Base-by-base conservation (phyloP, 2,329 filamentous ascomycete species). In the Cladosporium sphaerospermum region DNA sequence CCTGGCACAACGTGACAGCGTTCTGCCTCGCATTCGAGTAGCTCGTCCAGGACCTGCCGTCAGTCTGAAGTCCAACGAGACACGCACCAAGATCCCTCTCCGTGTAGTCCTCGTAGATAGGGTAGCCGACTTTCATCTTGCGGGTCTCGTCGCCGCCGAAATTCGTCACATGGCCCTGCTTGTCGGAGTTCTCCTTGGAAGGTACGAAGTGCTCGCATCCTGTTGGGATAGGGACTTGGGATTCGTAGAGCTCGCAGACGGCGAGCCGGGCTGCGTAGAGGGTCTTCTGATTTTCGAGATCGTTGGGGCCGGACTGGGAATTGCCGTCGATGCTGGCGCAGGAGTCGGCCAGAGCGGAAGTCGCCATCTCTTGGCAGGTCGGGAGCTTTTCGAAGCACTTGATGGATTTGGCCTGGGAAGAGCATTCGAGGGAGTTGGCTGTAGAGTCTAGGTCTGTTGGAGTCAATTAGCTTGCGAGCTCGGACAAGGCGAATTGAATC, bases 11-110 rank as follows among this genome's bases (percentile, higher is more conserved):
- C 14, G 81, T 68, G 41, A 81, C 70, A 2, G 81, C 81, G 58
- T 83, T 82, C 53, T 83, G 79, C 52, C 76, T 73, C 54, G 75
- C 79, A 64, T 83, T 83, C 59, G 79, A 81, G 69, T 82, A 86
- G 19, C 81, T 84, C 1, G 76, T 83, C 82, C 82, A 86, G 64
- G 77, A 74, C 19, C 76, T 73, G 14, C 74, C 73, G 43, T 52
- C 48, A 7, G 47, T 37, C 39, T 78, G 76, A 1, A 86, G 66
- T 4, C 75, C 75, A 43, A 69, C 72, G 4, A 83, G 67, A 59
- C 83, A 87, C 9, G 69, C 61, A 43, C 73, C 70, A 19, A 83
- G 64, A 43, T 73, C 60, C 11, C 59, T 47, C 5, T 64, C 61
- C 23, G 63, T 71, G 32, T 64, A 49, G 34, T 54, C 52, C 2